A percentile compares a stretch with the other conserved stretches of the same genome.
Conservation (phyloP, 1,284 basidiomycete species). For the Afroboletus lepidellus region DNA sequence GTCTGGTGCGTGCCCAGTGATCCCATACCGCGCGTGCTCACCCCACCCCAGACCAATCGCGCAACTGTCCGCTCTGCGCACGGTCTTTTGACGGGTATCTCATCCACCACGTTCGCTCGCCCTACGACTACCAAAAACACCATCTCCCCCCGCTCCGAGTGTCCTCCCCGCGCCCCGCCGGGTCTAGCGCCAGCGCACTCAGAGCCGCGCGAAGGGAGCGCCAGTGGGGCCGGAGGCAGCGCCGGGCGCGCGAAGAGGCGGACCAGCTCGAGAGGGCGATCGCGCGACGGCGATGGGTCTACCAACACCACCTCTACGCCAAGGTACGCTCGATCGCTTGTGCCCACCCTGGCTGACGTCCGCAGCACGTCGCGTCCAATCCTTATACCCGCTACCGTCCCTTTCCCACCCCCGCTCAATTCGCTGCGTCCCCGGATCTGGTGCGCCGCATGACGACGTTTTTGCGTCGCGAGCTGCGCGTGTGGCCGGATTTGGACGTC, state of each 20-base stretch:
- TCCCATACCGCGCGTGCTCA: too few species aligned
- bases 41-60: constrained; percentile 56
- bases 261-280: constrained; percentile 69
- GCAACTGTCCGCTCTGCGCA: constrained; percentile 80
- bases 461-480: constrained; percentile 77
- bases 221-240: constrained; percentile 55
- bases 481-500: constrained; percentile 81
- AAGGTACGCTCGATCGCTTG: constrained; percentile 50
- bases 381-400: constrained; percentile 77
- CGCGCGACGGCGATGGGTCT: constrained; percentile 60
- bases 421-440: constrained; percentile 68
- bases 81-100: constrained; percentile 69
- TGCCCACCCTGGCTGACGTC: constrained; percentile 1
- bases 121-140: constrained; percentile 78
- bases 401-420: constrained; percentile 77
- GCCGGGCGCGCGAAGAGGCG: constrained; percentile 50
- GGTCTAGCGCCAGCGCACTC: constrained; percentile 30
- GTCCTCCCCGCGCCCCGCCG: constrained; percentile 40
- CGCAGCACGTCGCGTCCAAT: constrained; percentile 84
- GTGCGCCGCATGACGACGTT: constrained; percentile 76
- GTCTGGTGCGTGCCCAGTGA: constrained; percentile 57
- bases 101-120: constrained; percentile 76
- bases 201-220: constrained; percentile 43
- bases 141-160: constrained; percentile 67
- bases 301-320: constrained; percentile 72